Base-by-base conservation (phyloP, 768 basidiomycete genomes). In the Sarcomyxa edulis region DNA sequence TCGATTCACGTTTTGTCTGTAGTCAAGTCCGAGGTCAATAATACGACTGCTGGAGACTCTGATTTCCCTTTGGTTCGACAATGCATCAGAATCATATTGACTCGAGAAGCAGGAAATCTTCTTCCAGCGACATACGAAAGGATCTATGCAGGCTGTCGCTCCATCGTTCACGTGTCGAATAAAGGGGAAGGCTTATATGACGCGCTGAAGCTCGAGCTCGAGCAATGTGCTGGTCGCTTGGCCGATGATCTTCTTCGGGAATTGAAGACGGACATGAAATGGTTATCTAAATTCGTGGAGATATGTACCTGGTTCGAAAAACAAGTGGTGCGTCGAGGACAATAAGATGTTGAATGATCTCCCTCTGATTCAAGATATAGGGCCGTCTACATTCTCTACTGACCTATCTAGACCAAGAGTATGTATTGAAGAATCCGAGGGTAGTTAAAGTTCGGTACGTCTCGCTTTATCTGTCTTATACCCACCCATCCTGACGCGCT, bases 351-450 rank as follows among this genome's bases (percentile, higher is more conserved):
- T n/a, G n/a, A 21, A 23, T 36, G 21, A 15, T 22, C 7, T n/a
- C n/a, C n/a, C 23, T 21, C 8, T 21, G 8, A 11, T 10, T 25
- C 22, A 12, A n/a, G 21, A 24, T 18, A 16, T 45, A 86, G 84
- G 56, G 61, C 4, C 58, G 87, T 14, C 51, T 89, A 2, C 60
- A 72, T 44, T 81, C 81, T 0, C 58, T 89, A 18, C 58, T 89
- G 36, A 74, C 84, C 3, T 84, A 81, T 53, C 58, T 91, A 35
- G 86, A 92, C 51, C 76, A 83, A 50, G 67, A 69, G 0, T 88
- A 80, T 46, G 67, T 86, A 7, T 49, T 55, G 0, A 60, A 62
- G 27, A 57, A 68, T 22, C 58, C 62, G 19, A 56, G 61, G 9
- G 39, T 65, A 10, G 48, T 50, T 6, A 60, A 55, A 10, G 70